phyloP scores from a whole-genome alignment of 129 eudicot species.

The Flaveria sonorensis region DNA sequence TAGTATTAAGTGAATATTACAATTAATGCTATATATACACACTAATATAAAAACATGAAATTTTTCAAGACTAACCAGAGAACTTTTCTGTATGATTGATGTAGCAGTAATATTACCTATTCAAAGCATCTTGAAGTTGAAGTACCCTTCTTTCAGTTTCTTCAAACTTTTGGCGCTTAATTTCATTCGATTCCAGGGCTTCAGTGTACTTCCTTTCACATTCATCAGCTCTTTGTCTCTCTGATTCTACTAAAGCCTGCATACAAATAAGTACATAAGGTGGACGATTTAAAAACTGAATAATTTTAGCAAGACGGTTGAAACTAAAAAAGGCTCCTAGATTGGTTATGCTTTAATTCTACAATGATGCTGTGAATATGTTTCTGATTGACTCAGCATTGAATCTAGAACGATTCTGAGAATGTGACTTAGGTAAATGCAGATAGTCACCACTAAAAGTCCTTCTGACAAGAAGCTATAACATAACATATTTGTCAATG shows the following conservation, averaged over 20 bases:
- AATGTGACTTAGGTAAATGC: not conserved
- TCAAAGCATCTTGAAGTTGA: conserved; percentile 77
- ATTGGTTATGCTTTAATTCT: not conserved
- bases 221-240: conserved; percentile 74
- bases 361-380: not conserved
- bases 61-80: no score
- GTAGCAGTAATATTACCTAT: conserved; percentile 53
- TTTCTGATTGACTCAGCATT: not conserved
- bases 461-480: no score
- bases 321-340: not conserved
- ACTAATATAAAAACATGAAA: not conserved
- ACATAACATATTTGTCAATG: no score
- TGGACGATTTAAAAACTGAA: conserved; percentile 19
- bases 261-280: conserved; percentile 7
- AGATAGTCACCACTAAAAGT: no score
- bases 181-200: conserved; percentile 67
- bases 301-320: not conserved
- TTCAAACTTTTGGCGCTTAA: conserved; percentile 65
- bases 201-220: conserved; percentile 64
- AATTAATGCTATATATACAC: conserved; percentile 13
- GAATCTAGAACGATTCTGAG: not conserved
- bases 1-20: conserved; percentile 2
- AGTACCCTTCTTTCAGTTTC: conserved; percentile 81
- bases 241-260: conserved; percentile 63
- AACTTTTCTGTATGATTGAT: not conserved